Conservation (phyloP, 192 early-diverging fungal genomes). For the Backusella sp. region DNA sequence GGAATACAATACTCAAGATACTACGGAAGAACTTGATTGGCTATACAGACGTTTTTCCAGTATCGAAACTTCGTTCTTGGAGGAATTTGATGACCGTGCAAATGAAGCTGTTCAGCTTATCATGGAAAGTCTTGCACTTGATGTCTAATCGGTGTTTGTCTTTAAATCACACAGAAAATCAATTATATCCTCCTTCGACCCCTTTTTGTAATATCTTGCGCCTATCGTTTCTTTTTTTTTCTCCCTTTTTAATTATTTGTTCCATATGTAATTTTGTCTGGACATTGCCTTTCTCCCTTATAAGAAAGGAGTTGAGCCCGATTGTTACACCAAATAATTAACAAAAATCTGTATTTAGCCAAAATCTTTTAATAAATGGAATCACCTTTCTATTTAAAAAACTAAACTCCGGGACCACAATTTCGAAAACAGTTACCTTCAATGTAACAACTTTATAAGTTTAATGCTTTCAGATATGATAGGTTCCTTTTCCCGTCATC, state of each 20-base stretch:
- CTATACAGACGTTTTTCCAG: neutral
- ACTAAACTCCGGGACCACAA: neutral
- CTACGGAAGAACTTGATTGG: neutral
- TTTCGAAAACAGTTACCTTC: neutral
- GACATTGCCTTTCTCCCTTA: neutral
- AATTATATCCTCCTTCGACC: neutral
- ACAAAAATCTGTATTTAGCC: conserved; percentile 3
- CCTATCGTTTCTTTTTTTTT: neutral
- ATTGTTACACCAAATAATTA: conserved; percentile 3
- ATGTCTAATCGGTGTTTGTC: neutral
- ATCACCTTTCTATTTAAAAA: conserved; percentile 2
- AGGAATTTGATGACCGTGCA: conserved; percentile 7
- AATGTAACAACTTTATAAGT: neutral
- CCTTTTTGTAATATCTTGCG: neutral
- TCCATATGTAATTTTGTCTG: neutral
- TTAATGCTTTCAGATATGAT: neutral
- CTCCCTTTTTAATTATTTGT: conserved; percentile 10
- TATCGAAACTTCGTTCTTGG: neutral
- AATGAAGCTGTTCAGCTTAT: conserved; percentile 1
- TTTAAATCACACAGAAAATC: neutral
- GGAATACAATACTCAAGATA: neutral
- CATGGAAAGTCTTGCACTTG: conserved; percentile 7
- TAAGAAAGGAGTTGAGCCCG: neutral
- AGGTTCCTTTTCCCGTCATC: neutral
- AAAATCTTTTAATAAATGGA: conserved; percentile 5